Conservation (phyloP, 805 yeast genomes). For the Schwanniomyces yamadae region DNA sequence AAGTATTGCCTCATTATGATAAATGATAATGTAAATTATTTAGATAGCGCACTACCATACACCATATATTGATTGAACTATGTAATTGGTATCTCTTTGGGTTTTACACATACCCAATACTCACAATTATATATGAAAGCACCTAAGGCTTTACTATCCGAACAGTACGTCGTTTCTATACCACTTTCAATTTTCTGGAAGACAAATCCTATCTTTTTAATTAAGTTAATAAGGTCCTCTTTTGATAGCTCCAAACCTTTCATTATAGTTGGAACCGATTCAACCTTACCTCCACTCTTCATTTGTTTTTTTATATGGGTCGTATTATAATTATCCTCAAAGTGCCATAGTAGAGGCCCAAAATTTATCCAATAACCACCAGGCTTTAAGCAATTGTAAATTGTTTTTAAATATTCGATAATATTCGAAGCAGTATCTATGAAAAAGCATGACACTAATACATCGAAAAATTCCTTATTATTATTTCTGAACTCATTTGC, state of each 20-base stretch:
- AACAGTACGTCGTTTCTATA: slow-evolving; percentile 52
- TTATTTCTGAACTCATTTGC: slow-evolving; percentile 43
- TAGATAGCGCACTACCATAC: background rate
- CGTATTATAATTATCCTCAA: slow-evolving; percentile 48
- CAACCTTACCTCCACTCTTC: slow-evolving; percentile 20
- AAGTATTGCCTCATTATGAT: too few relatives aligned
- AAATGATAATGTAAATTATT: background rate
- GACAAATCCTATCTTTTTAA: slow-evolving; percentile 50
- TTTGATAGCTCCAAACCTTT: slow-evolving; percentile 60
- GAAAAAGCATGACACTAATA: slow-evolving; percentile 56
- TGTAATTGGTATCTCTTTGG: too few relatives aligned
- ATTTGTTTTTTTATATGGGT: slow-evolving; percentile 14
- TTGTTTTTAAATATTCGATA: slow-evolving; percentile 53
- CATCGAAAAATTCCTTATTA: slow-evolving; percentile 41
- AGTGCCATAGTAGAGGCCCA: slow-evolving; percentile 75
- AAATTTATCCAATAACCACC: slow-evolving; percentile 61
- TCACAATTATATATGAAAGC: slow-evolving; percentile 61
- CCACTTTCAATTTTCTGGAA: slow-evolving; percentile 44
- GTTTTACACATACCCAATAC: slow-evolving; percentile 60
- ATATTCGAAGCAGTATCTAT: slow-evolving; percentile 63
- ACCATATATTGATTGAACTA: background rate
- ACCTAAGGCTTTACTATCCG: slow-evolving; percentile 51
- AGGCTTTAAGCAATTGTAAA: slow-evolving; percentile 43
- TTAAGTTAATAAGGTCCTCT: slow-evolving; percentile 52
- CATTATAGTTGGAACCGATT: slow-evolving; percentile 31